Evolutionary conservation across 352 stramenopile species (phyloP).

Genomic region (Discostella stelligera): DNA sequence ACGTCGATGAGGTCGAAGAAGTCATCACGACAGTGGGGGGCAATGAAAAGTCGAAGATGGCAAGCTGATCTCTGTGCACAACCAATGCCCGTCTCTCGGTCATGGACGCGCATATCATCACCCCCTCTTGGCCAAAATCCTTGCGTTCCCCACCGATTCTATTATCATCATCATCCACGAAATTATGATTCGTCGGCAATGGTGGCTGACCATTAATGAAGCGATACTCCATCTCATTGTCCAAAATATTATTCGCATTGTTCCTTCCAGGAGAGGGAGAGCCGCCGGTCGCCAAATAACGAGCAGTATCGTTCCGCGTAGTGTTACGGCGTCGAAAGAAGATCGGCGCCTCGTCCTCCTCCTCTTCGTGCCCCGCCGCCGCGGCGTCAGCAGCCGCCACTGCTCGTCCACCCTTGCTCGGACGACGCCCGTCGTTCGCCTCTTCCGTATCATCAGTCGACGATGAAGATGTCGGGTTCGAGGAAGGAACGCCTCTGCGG

Average conservation of each 20-base stretch:
- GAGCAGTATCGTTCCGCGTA: neutral
- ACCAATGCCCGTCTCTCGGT: conserved; percentile 65
- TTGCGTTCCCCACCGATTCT: neutral
- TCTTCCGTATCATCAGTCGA: too few species aligned
- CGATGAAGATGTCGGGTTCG: neutral
- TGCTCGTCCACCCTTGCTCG: neutral
- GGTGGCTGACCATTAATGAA: conserved; percentile 26
- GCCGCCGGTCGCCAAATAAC: neutral
- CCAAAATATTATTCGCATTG: neutral
- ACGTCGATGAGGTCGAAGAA: neutral
- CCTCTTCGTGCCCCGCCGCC: too few species aligned
- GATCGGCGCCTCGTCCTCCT: neutral
- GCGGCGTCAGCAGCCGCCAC: neutral
- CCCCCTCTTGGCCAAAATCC: neutral
- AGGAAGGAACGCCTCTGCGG: neutral
- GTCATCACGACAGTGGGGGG: neutral
- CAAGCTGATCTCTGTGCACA: conserved; percentile 68
- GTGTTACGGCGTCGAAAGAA: neutral
- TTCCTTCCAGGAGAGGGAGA: neutral
- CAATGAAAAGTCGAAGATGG: conserved; percentile 65
- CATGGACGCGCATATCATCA: conserved; percentile 51
- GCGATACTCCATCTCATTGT: conserved; percentile 2
- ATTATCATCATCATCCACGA: neutral
- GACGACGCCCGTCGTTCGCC: neutral
- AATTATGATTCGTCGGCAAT: conserved; percentile 12